Percentiles rank a stretch among this genome's conserved stretches.
These are phyloP conservation scores for Hapsidospora chrysogenum DNA, from an alignment of 495 filamentous ascomycete species.

Conservation along the genomic window DNA sequence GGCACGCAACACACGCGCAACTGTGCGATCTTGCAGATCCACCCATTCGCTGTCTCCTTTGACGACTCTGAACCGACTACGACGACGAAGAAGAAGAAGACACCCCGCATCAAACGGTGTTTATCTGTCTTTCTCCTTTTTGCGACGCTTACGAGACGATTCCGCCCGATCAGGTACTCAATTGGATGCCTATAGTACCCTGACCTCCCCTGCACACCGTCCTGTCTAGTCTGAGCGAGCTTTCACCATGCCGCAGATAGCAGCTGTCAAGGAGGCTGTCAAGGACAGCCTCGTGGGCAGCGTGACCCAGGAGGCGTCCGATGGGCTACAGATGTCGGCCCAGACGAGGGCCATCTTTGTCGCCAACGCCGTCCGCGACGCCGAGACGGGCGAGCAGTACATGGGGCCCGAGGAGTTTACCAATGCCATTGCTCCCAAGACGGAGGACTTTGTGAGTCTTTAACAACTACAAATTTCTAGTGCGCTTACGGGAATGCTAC, in stretches of 20 bases:
- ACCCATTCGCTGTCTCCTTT: no score
- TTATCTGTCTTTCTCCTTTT: no score
- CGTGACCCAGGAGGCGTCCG: constrained; percentile 29
- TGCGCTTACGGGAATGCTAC: no score
- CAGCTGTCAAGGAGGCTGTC: constrained; percentile 47
- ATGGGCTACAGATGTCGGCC: constrained; percentile 35
- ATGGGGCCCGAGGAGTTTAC: constrained; percentile 79
- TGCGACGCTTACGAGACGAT: no score
- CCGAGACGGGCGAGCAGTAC: constrained; percentile 54
- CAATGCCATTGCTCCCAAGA: constrained; percentile 69
- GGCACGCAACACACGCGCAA: no score
- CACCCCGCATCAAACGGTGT: no score
- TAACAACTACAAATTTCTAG: background rate
- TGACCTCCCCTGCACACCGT: no score
- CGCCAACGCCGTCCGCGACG: constrained; percentile 59
- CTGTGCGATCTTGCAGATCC: no score
- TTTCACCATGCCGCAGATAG: constrained; percentile 19
- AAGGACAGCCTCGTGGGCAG: constrained; percentile 64
- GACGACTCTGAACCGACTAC: no score
- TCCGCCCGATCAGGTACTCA: no score
- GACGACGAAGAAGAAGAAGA: no score
- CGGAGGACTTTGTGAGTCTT: constrained; percentile 74
- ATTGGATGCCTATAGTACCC: no score
- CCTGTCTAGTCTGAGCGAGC: background rate
- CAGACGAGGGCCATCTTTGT: constrained; percentile 59